phyloP scores from a whole-genome alignment of 768 basidiomycete species.

The Trametopsis cervina region DNA sequence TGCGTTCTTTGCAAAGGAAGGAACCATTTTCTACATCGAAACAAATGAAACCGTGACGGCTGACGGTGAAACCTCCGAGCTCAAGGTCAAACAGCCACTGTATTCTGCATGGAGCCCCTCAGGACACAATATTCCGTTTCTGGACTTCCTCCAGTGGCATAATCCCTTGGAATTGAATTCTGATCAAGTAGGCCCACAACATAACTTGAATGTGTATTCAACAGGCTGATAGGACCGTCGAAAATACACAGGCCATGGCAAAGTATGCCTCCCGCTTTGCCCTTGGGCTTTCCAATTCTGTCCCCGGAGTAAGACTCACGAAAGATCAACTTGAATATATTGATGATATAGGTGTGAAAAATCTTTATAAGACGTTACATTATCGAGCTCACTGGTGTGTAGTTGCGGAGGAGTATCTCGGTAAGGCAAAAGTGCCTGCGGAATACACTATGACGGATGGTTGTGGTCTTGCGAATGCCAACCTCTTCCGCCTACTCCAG shows the following conservation, averaged over 20 bases:
- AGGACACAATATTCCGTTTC: slow-evolving; percentile 24
- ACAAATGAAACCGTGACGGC: slow-evolving; percentile 39
- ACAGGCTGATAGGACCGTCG: background rate
- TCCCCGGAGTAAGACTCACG: slow-evolving; percentile 43
- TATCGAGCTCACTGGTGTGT: background rate
- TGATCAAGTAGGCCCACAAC: slow-evolving; percentile 49
- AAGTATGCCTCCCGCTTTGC: slow-evolving; percentile 63
- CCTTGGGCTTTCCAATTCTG: slow-evolving; percentile 56
- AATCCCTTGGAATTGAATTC: slow-evolving; percentile 43
- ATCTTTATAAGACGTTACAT: too few species aligned
- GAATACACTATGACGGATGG: slow-evolving; percentile 58
- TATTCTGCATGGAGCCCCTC: too few species aligned
- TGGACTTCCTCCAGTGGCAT: slow-evolving; percentile 47
- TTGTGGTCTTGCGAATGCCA: slow-evolving; percentile 60
- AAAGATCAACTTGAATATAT: slow-evolving; percentile 30
- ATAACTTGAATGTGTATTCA: too few species aligned
- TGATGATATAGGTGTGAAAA: slow-evolving; percentile 46
- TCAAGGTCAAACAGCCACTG: too few species aligned
- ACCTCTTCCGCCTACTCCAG: slow-evolving; percentile 30
- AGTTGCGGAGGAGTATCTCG: slow-evolving; percentile 22
- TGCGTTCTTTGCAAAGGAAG: slow-evolving; percentile 56
- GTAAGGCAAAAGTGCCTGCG: slow-evolving; percentile 18
- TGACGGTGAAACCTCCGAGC: too few species aligned
- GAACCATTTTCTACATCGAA: slow-evolving; percentile 44
- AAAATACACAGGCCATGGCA: slow-evolving; percentile 38